A percentile compares a stretch with the other conserved stretches of the same genome.
These are phyloP conservation scores for Bipolaris oryzae DNA, from an alignment of 2,329 filamentous ascomycete species.

Conservation along the genomic window DNA sequence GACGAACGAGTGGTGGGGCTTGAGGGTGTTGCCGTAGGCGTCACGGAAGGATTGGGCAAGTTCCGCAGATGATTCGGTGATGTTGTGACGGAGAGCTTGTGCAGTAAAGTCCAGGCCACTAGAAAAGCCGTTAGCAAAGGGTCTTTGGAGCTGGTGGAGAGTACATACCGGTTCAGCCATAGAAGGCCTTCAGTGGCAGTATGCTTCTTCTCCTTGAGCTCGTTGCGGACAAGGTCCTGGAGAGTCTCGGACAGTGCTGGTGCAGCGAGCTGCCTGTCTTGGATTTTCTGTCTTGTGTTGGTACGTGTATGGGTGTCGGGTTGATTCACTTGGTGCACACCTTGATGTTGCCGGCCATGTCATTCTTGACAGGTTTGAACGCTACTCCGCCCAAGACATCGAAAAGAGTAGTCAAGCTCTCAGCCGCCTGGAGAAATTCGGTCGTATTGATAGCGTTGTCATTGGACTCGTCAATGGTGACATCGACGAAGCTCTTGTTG, in stretches of 20 bases:
- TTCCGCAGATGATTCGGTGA: conserved; percentile 71
- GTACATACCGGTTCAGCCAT: conserved; percentile 80
- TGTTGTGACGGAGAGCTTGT: conserved; percentile 79
- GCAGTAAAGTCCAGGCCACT: conserved; percentile 95
- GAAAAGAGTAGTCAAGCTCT: conserved; percentile 85
- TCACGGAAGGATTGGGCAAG: conserved; percentile 84
- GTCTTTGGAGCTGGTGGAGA: not conserved
- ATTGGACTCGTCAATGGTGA: conserved; percentile 74
- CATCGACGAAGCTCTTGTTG: conserved; percentile 81
- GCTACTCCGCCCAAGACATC: conserved; percentile 71
- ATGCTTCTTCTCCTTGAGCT: conserved; percentile 89
- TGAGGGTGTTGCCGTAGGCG: conserved; percentile 85
- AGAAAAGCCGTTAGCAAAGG: conserved; percentile 14
- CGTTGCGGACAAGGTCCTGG: conserved; percentile 83
- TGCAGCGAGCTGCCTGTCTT: conserved; percentile 77
- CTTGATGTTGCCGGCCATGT: conserved; percentile 91
- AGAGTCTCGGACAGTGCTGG: conserved; percentile 81
- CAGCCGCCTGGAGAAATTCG: conserved; percentile 89
- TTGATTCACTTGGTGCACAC: conserved; percentile 53
- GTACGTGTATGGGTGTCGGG: not conserved
- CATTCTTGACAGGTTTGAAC: conserved; percentile 88
- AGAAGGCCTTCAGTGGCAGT: conserved; percentile 85
- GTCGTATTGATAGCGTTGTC: conserved; percentile 80
- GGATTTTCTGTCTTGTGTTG: conserved; percentile 72
- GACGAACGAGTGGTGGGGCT: conserved; percentile 87